phyloP scores from a whole-genome alignment of 805 yeast genomes.

The Priceomyces melissophilus region DNA sequence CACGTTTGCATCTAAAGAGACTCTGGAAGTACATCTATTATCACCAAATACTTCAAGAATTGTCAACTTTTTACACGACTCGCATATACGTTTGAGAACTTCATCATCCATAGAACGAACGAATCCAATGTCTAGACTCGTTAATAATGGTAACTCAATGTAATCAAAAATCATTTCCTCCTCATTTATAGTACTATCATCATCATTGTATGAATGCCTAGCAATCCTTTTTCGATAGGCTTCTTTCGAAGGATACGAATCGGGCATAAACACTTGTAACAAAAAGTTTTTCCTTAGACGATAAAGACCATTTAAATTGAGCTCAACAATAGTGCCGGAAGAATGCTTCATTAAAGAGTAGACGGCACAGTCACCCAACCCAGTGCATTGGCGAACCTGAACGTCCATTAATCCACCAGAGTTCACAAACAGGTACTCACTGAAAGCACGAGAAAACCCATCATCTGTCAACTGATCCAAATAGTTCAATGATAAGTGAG shows the following conservation, averaged over 20 bases:
- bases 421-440: slow-evolving; percentile 47
- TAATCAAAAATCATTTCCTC: slow-evolving; percentile 9
- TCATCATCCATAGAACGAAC: slow-evolving; percentile 72
- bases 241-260: slow-evolving; percentile 15
- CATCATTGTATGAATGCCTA: slow-evolving; percentile 6
- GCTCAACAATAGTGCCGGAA: slow-evolving; percentile 59
- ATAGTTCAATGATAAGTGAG: slow-evolving; percentile 53
- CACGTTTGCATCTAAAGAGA: slow-evolving; percentile 50
- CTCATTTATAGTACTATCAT: slow-evolving; percentile 6
- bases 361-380: slow-evolving; percentile 61
- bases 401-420: slow-evolving; percentile 57
- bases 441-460: slow-evolving; percentile 59
- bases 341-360: slow-evolving; percentile 61
- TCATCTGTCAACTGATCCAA: slow-evolving; percentile 68
- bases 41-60: slow-evolving; percentile 80
- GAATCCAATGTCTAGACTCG: slow-evolving; percentile 74
- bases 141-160: slow-evolving; percentile 51
- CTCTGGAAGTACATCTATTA: slow-evolving; percentile 59
- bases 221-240: slow-evolving; percentile 7
- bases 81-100: slow-evolving; percentile 53
- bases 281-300: slow-evolving; percentile 50
- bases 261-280: slow-evolving; percentile 41
- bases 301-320: slow-evolving; percentile 73
- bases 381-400: slow-evolving; percentile 62
- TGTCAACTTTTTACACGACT: slow-evolving; percentile 57